phyloP scores from a whole-genome alignment of 805 yeast species.

The Kodamaea laetipori region DNA sequence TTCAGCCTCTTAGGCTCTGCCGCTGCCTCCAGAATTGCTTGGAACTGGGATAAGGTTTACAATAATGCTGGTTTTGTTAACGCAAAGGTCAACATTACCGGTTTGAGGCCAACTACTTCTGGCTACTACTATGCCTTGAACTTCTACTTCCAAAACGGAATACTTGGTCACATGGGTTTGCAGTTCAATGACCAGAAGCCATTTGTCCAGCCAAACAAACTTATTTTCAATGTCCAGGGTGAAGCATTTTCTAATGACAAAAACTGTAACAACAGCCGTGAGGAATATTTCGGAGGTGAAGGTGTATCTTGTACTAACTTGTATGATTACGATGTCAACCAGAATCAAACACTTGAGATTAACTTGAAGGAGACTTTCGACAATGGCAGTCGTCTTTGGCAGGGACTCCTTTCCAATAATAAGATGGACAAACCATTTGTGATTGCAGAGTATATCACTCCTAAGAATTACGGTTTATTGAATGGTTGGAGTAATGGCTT shows the following conservation, averaged over 20 bases:
- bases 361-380: neutral
- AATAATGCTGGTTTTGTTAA: no score
- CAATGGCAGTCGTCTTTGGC: slow-evolving; percentile 6
- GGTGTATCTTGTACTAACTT: slow-evolving; percentile 11
- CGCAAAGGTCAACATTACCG: neutral
- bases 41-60: no score
- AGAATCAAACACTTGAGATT: slow-evolving; percentile 1
- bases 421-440: neutral
- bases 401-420: neutral
- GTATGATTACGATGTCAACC: neutral
- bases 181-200: slow-evolving; percentile 1
- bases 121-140: neutral
- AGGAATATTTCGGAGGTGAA: slow-evolving; percentile 11
- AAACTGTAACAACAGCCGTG: slow-evolving; percentile 10
- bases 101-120: neutral
- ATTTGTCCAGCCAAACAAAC: no score
- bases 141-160: neutral
- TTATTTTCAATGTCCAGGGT: slow-evolving; percentile 13
- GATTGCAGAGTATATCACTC: slow-evolving; percentile 1
- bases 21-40: no score
- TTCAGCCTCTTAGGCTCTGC: neutral
- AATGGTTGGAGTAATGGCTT: slow-evolving; percentile 1
- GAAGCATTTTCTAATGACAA: slow-evolving; percentile 3
- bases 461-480: slow-evolving; percentile 1
- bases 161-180: slow-evolving; percentile 5